Base-by-base conservation (phyloP, 2,329 filamentous ascomycete genomes). In the Nothomitra cinnamomea region DNA sequence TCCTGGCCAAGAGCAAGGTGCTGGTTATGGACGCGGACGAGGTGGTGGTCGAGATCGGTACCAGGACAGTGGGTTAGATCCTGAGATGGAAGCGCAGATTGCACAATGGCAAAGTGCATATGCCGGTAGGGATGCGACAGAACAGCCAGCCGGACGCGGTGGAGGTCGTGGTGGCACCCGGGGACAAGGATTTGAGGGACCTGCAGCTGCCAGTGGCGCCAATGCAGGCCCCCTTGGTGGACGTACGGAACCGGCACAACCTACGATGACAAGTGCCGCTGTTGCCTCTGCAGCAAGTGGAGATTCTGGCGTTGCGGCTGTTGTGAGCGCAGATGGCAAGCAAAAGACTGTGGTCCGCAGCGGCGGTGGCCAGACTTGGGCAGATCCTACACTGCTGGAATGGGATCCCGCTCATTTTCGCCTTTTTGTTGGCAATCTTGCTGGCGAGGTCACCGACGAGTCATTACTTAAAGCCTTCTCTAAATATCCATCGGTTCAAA, bases 351-450 rank as follows among this genome's bases (percentile, higher is more conserved):
- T 98, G 0, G 74, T 87, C 50, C 84, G 92, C 40, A 78, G 85
- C 57, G 92, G 90, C 51, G 92, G 92, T 57, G 92, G 92, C 54
- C 87, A 94, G 71, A 85, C 80, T 55, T 98, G 92, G 92, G 83
- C 85, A 22, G 92, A 98, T 65, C 76, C 85, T 54, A 78, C 84
- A 0, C 78, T 98, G 2, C 77, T 96, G 1, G 92, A 96, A 66
- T 98, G 92, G 92, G 89, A 96, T 64, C 90, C 90, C 1, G 79
- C 85, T 25, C 92, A 98, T 65, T 85, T 95, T 63, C 87, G 92
- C 36, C 79, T 98, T 43, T 96, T 96, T 67, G 88, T 96, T 15
- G 92, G 92, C 58, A 98, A 98, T 66, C 77, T 98, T 52, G 92
- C 92, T 41, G 92, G 92, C 60, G 92, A 98, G 72, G 92, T 94